Base-by-base conservation (phyloP, 345 rosid species). In the Eucalyptus camaldulensis region DNA sequence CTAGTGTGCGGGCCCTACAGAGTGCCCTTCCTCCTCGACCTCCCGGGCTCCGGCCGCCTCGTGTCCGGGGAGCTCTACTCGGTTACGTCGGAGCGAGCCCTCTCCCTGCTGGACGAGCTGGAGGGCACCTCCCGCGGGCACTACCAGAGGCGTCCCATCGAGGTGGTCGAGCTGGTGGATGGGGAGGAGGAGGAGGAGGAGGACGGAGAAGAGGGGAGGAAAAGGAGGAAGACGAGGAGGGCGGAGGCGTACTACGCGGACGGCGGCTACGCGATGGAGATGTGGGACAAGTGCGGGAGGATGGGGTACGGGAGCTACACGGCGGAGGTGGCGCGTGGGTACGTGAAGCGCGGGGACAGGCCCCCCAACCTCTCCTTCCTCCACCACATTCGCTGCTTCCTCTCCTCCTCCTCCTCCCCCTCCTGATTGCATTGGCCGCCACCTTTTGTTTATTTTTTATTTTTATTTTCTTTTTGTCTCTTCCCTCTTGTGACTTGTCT, bases 1-100 rank as follows among this genome's bases (percentile, higher is more conserved):
- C 96, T 97, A 40, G 99, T 97, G 8, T 97, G 99, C 90, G 99
- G 99, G 69, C 99, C 99, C 0, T 97, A 94, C 91, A 85, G 93
- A 11, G 99, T 97, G 47, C 99, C 99, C 22, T 97, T 97, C 93
- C 99, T 97, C 90, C 95, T 97, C 90, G 92, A 97, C 91, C 90
- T 96, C 51, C 96, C 96, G 22, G 97, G 96, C 6, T 80, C 92
- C 5, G 98, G 97, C 3, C 91, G 93, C 50, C 92, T 85, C 13
- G 96, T 97, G 19, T 88, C 93, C 37, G 99, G 99, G 8, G 99
- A 97, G 93, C 88, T 97, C 56, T 97, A 97, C 94, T 94, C 97
- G 31, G 97, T 97, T 29, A 91, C 97, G 8, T 85, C 88, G 8
- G 85, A 12, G 47, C 87, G 91, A 3, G 99, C 96, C 21, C 95